Base-by-base conservation (phyloP, 1,284 basidiomycete species). In the Sporisorium graminicola region DNA sequence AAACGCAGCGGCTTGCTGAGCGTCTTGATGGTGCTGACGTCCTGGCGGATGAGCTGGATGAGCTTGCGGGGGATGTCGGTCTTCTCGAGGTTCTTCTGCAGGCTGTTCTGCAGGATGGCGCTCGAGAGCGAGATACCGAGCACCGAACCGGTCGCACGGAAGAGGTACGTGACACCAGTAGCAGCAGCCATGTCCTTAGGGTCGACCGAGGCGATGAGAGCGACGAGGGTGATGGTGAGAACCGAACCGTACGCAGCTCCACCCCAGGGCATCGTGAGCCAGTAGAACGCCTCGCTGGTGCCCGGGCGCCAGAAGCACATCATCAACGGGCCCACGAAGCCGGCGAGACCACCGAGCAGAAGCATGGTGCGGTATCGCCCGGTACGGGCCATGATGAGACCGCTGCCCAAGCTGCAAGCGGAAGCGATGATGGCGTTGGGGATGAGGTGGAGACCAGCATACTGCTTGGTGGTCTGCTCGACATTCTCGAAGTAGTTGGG, bases 91-190 rank as follows among this genome's bases (percentile, higher is more conserved):
- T 83, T 79, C 37, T 65, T 57, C 64, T 83, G 82, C 63, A 87
- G 81, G 49, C 77, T 69, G 74, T 86, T 85, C 68, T 87, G 86
- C 35, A 87, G 78, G 51, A 87, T 82, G 22, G 84, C 84, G 51
- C 80, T 81, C 10, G 85, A 83, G 22, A 86, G 78, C 27, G 86
- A 86, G 60, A 87, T 86, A 31, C 86, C 86, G 31, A 86, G 77
- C 20, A 87, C 85, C 24, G 82, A 84, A 42, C 86, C 86, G 14
- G 83, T 86, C 6, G 86, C 86, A 53, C 86, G 81, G 85, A 86
- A 86, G 50, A 86, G 82, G 69, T 86, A 86, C 14, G 84, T 84
- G 50, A 83, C 82, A 49, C 85, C 85, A 14, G 85, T 86, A 3
- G 83, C 82, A 35, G 86, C 83, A 2, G 85, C 84, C 86, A 86